phyloP scores from a whole-genome alignment of 192 early-diverging fungal genomes.

The Powellomyces hirtus region DNA sequence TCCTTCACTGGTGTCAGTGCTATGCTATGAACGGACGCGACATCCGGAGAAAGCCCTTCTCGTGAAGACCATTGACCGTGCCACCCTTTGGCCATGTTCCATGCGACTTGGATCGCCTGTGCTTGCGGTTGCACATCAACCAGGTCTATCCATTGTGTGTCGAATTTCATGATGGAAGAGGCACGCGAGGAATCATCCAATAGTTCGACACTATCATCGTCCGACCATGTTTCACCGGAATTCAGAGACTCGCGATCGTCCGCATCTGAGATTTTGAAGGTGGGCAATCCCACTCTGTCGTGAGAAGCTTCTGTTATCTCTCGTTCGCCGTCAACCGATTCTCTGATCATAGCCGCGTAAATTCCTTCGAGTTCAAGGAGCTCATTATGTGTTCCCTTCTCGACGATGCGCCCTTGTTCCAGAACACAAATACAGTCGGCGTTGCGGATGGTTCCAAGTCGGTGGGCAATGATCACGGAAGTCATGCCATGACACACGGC shows the following conservation, averaged over 20 bases:
- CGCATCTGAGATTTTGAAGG: too few species aligned
- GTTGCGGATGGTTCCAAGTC: conserved; percentile 66
- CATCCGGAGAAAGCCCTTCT: too few species aligned
- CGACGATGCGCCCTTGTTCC: conserved; percentile 40
- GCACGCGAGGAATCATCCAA: too few species aligned
- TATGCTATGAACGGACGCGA: too few species aligned
- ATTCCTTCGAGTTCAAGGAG: conserved; percentile 36
- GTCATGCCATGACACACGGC: conserved; percentile 47
- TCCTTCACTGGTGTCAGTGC: too few species aligned
- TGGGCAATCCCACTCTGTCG: too few species aligned
- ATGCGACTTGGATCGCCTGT: not conserved
- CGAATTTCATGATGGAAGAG: too few species aligned
- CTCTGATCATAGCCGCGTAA: not conserved
- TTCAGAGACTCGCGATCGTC: too few species aligned
- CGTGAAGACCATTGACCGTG: too few species aligned
- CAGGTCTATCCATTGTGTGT: not conserved
- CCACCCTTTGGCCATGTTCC: not conserved
- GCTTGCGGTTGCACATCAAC: not conserved
- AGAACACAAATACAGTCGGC: conserved; percentile 62
- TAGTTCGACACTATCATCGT: too few species aligned
- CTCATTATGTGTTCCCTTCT: conserved; percentile 64
- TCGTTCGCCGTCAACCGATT: not conserved
- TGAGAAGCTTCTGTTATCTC: too few species aligned
- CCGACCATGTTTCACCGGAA: too few species aligned
- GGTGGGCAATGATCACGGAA: conserved; percentile 62